Evolutionary conservation across 352 stramenopile species (phyloP).

Genomic region (Phytophthora hibernalis): DNA sequence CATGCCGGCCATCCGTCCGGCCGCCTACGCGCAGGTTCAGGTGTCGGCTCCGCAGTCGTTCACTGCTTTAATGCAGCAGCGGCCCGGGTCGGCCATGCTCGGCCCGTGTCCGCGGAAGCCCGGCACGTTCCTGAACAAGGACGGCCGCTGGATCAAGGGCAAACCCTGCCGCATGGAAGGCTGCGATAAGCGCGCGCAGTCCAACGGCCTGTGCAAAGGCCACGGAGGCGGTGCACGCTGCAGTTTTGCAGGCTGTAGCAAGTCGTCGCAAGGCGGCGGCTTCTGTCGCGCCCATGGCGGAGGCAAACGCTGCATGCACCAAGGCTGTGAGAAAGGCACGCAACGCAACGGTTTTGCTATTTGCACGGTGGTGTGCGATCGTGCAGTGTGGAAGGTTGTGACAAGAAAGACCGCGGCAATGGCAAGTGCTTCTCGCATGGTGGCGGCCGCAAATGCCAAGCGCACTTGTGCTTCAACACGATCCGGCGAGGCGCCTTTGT

Average conservation of each 20-base stretch:
- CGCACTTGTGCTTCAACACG: constrained; percentile 66
- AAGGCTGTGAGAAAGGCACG: constrained; percentile 80
- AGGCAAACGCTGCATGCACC: constrained; percentile 79
- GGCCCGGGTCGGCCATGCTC: constrained; percentile 30
- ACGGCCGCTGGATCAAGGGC: constrained; percentile 89
- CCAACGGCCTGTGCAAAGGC: constrained; percentile 80
- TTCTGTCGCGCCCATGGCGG: constrained; percentile 81
- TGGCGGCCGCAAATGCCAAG: constrained; percentile 74
- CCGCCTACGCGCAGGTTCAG: constrained; percentile 28
- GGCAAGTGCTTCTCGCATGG: constrained; percentile 86
- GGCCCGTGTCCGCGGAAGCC: constrained; percentile 68
- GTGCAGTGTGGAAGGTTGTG: constrained; percentile 73
- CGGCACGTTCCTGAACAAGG: constrained; percentile 89
- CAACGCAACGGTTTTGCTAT: constrained; percentile 87
- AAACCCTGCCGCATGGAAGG: constrained; percentile 78
- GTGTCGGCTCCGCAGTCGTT: constrained; percentile 29
- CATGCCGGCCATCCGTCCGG: constrained; percentile 15
- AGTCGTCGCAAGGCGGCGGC: constrained; percentile 77
- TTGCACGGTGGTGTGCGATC: constrained; percentile 77
- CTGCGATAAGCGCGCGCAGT: constrained; percentile 84
- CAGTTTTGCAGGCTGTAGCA: constrained; percentile 73
- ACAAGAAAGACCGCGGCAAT: constrained; percentile 87
- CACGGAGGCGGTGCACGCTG: constrained; percentile 85
- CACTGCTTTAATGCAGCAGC: constrained; percentile 41
- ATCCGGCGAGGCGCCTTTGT: constrained; percentile 73